These are phyloP conservation scores for Sesbania bispinosa DNA, from an alignment of 306 rosid species.

Conservation along the genomic window DNA sequence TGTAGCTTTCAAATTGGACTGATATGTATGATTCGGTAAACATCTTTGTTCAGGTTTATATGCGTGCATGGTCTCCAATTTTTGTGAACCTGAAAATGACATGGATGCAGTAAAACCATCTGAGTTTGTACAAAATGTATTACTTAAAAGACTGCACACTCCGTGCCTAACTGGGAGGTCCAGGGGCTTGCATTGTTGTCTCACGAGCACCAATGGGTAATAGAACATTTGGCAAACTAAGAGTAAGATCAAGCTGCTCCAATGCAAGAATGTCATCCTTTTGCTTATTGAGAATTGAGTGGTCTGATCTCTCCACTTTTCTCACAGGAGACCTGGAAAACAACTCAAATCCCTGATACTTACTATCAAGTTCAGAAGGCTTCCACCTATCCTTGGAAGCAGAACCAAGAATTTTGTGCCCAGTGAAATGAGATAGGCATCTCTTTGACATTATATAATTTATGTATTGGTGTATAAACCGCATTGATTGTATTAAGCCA, in stretches of 20 bases:
- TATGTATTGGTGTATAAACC: too few relatives aligned
- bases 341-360: constrained; percentile 87
- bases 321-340: constrained; percentile 84
- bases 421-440: too few relatives aligned
- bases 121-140: constrained; percentile 68
- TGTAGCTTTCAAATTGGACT: too few relatives aligned
- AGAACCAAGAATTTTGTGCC: too few relatives aligned
- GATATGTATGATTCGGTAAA: too few relatives aligned
- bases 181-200: constrained; percentile 48
- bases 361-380: too few relatives aligned
- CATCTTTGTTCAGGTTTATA: too few relatives aligned
- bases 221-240: constrained; percentile 91
- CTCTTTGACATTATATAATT: too few relatives aligned
- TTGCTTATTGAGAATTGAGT: constrained; percentile 39
- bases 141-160: constrained; percentile 84
- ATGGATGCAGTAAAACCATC: constrained; percentile 94
- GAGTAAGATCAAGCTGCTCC: constrained; percentile 87
- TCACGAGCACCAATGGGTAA: constrained; percentile 81
- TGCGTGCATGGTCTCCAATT: too few relatives aligned
- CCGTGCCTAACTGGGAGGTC: constrained; percentile 79
- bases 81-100: constrained; percentile 94
- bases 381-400: too few relatives aligned
- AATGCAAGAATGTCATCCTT: constrained; percentile 55
- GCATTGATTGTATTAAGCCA: too few relatives aligned
- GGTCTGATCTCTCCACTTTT: constrained; percentile 50